A percentile compares a stretch with the other conserved stretches of the same genome.
phyloP scores from a whole-genome alignment of 1,139 yeast genomes.

The Candida sanyaensis region DNA sequence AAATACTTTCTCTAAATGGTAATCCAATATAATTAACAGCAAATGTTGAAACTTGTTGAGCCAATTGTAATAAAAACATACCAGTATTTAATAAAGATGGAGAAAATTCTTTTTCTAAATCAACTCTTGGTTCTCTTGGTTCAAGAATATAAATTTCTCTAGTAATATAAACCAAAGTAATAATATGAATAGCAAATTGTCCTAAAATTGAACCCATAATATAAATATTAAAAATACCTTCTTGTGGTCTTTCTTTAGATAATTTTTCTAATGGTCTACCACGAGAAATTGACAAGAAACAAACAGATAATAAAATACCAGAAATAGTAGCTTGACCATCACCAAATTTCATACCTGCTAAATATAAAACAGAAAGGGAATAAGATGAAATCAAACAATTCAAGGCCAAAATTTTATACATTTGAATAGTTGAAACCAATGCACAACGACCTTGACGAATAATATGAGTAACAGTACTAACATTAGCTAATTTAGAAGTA shows the following conservation, averaged over 20 bases:
- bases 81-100: conserved; percentile 96
- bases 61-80: conserved; percentile 88
- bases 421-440: conserved; percentile 93
- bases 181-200: conserved; percentile 91
- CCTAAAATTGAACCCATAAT: conserved; percentile 98
- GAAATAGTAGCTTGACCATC: conserved; percentile 96
- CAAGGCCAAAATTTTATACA: conserved; percentile 96
- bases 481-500: conserved; percentile 91
- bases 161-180: conserved; percentile 80
- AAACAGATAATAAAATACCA: conserved; percentile 86
- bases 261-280: conserved; percentile 89
- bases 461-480: conserved; percentile 88
- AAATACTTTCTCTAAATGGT: conserved; percentile 91
- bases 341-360: conserved; percentile 98
- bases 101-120: conserved; percentile 81
- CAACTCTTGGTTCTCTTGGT: conserved; percentile 88
- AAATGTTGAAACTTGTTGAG: conserved; percentile 96
- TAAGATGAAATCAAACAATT: conserved; percentile 97
- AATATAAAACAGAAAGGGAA: conserved; percentile 87
- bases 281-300: conserved; percentile 93
- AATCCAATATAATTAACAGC: conserved; percentile 97
- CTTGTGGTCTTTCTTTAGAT: conserved; percentile 95
- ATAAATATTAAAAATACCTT: conserved; percentile 91
- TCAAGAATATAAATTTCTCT: conserved; percentile 81
- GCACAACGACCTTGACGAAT: conserved; percentile 99